A percentile compares a stretch with the other conserved stretches of the same genome.
Conservation (phyloP, 2,329 filamentous ascomycete species). For the Colletotrichum orchidophilum region DNA sequence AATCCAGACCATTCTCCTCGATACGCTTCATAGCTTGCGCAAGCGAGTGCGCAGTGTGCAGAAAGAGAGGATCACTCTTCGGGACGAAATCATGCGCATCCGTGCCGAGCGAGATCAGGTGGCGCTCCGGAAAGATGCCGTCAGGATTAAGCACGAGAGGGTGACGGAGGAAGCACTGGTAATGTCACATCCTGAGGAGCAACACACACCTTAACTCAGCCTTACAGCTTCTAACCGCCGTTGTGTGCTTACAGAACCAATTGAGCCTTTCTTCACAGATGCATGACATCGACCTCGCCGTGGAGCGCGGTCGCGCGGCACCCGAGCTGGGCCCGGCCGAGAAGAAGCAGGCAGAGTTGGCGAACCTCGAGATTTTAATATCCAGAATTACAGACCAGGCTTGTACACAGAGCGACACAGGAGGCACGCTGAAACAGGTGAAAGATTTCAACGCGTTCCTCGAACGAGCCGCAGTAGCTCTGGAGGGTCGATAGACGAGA, state of each 20-base stretch:
- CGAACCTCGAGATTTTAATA: constrained; percentile 66
- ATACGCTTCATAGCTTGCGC: constrained; percentile 65
- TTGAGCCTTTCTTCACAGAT: constrained; percentile 66
- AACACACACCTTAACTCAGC: neutral
- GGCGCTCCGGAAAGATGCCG: constrained; percentile 68
- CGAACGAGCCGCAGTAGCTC: constrained; percentile 65
- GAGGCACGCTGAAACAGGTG: constrained; percentile 65
- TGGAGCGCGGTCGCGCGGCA: constrained; percentile 60
- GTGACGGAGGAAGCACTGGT: constrained; percentile 63
- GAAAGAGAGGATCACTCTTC: constrained; percentile 64
- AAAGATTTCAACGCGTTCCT: constrained; percentile 71
- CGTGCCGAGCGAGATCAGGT: constrained; percentile 70
- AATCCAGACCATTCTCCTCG: constrained; percentile 64
- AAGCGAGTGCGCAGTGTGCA: constrained; percentile 67
- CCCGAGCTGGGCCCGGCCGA: constrained; percentile 55
- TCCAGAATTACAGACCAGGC: constrained; percentile 64
- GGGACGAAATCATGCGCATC: constrained; percentile 68
- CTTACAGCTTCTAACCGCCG: constrained; percentile 16
- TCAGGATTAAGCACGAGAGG: constrained; percentile 67
- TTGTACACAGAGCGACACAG: constrained; percentile 57
- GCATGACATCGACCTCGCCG: constrained; percentile 69
- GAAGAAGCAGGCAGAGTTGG: constrained; percentile 60
- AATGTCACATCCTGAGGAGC: constrained; percentile 37
- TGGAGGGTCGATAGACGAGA: constrained; percentile 51
- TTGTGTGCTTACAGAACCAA: constrained; percentile 47